Percentiles rank a stretch among this genome's conserved stretches.
These are phyloP conservation scores for Boletus pseudopeckii DNA, from an alignment of 768 basidiomycete genomes.

Conservation along the genomic window DNA sequence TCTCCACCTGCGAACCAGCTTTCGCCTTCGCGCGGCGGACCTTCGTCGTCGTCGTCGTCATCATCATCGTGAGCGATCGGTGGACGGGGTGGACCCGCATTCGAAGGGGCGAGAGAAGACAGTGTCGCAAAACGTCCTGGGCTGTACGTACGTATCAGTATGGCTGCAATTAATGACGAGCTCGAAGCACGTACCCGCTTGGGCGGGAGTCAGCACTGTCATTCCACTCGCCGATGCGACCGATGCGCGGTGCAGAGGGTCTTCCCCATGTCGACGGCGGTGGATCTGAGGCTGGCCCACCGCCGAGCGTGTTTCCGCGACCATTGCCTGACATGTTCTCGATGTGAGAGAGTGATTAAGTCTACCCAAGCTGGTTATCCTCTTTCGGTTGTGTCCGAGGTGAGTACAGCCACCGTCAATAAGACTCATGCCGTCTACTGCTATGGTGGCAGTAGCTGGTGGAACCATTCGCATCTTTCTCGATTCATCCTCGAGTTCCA, in stretches of 20 bases:
- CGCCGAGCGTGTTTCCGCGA: conserved; percentile 48
- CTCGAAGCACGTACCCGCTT: conserved; percentile 9
- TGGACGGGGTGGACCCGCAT: conserved; percentile 9
- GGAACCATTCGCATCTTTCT: not conserved
- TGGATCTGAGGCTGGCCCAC: conserved; percentile 42
- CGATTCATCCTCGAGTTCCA: not conserved
- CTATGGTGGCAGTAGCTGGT: too few species aligned
- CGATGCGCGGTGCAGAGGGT: conserved; percentile 41
- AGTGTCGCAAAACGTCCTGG: conserved; percentile 37
- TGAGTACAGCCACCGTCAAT: conserved; percentile 1
- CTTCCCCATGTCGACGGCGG: conserved; percentile 47
- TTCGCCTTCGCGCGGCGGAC: conserved; percentile 41
- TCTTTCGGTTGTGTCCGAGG: not conserved
- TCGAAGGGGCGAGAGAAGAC: conserved; percentile 28
- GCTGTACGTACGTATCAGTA: conserved; percentile 8
- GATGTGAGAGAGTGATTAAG: not conserved
- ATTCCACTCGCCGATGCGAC: conserved; percentile 53
- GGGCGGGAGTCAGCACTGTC: conserved; percentile 19
- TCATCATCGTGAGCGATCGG: conserved; percentile 24
- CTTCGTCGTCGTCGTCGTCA: conserved; percentile 49
- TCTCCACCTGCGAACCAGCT: conserved; percentile 95
- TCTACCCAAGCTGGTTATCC: too few species aligned
- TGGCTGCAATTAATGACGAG: not conserved
- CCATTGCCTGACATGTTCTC: conserved; percentile 38
- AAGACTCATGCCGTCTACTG: too few species aligned